Base-by-base conservation (phyloP, 2,329 filamentous ascomycete genomes). In the Colletotrichum chlorophyti region DNA sequence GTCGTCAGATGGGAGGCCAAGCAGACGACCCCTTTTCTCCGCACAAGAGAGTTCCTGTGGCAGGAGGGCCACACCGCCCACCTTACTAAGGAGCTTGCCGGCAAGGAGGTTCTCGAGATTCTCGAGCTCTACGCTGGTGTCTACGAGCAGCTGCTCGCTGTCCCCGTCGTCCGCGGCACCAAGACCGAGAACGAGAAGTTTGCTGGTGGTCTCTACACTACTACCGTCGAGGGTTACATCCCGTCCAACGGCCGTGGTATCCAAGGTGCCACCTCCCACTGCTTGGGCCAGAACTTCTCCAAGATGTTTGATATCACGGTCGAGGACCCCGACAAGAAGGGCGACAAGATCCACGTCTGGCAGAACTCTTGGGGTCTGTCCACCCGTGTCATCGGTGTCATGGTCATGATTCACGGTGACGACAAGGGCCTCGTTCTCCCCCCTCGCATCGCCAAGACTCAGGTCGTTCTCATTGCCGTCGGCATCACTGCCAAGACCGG, bases 141-240 rank as follows among this genome's bases (percentile, higher is more conserved):
- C 60, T 99, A 98, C 76, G 91, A 97, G 76, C 83, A 99, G 68
- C 85, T 99, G 24, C 87, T 99, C 29, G 95, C 95, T 45, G 92
- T 98, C 37, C 95, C 95, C 29, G 93, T 99, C 11, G 91, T 99
- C 62, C 91, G 93, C 69, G 95, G 95, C 38, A 83, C 83, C 69
- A 99, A 99, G 85, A 99, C 96, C 0, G 93, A 96, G 72, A 97
- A 96, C 70, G 95, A 99, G 79, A 97, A 97, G 79, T 99, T 99
- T 68, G 93, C 95, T 8, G 95, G 95, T 72, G 93, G 93, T 65
- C 89, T 94, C 77, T 99, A 96, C 80, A 98, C 95, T 43, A 96
- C 94, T 58, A 99, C 95, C 1, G 91, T 96, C 43, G 95, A 99
- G 78, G 95, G 93, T 29, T 99, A 97, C 74, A 97, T 99, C 65